Evolutionary conservation across 495 filamentous ascomycete genomes (phyloP), one percentile per base, ranked within the genome.

Genomic region (Parachaetomium inaequale): DNA sequence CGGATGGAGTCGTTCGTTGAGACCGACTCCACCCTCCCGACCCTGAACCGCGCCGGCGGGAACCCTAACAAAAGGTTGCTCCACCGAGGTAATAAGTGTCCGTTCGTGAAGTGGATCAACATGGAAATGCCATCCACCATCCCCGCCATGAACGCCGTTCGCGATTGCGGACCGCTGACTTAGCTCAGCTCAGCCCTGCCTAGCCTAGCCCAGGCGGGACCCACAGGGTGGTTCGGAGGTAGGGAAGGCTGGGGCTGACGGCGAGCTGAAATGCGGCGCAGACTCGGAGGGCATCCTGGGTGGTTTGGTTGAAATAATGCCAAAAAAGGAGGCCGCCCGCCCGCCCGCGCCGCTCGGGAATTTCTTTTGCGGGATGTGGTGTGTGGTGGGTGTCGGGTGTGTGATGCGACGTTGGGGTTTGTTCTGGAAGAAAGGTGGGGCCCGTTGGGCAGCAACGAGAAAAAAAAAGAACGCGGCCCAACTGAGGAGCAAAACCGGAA

Each of bases 361-460:
- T 55, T 55, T 49, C 45, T 3, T 54, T 54, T 54, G 31, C 4
- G 51, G 21, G 15, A n/a, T 34, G 51, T 36, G 31, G 8, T 23
- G 51, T 34, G 51, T 23, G 3, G 40, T 46, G 42, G 10, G 31
- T 40, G 34, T 25, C 19, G 19, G 6, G 3, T 46, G n/a, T 8
- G 19, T 19, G 42, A 57, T 57, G 54, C 26, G 54, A 57, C 54
- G 36, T 32, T 57, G 54, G 38, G 23, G n/a, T 42, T 31, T 7
- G 10, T 5, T 36, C 31, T 8, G 38, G 54, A 31, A 4, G 38
- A 55, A 49, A 4, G 54, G 29, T 25, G 54, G 54, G 54, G 25
- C 21, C 23, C 54, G 54, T 57, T 57, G 54, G 54, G 54, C 54
- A 57, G 12, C 54, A 8, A 43, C 8, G n/a, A 31, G 17, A 26